Evolutionary conservation across 495 filamentous ascomycete species (phyloP).

Genomic region (Hypoxylon lenormandii): DNA sequence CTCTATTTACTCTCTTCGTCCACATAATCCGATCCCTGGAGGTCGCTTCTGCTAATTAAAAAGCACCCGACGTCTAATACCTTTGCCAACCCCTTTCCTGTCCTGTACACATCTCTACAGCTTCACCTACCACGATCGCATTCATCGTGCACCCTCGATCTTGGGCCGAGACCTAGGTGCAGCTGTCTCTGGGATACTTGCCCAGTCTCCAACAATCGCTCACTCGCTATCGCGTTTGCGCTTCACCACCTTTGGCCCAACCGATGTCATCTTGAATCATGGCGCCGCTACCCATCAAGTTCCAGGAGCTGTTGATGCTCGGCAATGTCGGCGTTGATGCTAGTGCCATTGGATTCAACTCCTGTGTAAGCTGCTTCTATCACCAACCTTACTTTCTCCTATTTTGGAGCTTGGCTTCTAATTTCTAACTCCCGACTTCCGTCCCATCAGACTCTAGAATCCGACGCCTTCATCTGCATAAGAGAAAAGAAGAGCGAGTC

Average conservation of each 20-base stretch:
- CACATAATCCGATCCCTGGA: conserved; percentile 46
- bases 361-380: conserved; percentile 77
- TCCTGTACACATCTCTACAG: conserved; percentile 18
- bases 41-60: conserved; percentile 38
- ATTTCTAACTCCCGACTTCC: neutral
- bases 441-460: conserved; percentile 85
- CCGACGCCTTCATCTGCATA: conserved; percentile 93
- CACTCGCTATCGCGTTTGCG: conserved; percentile 35
- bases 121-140: conserved; percentile 16
- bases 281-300: conserved; percentile 84
- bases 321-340: conserved; percentile 82
- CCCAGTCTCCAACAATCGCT: conserved; percentile 24
- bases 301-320: conserved; percentile 92
- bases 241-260: conserved; percentile 30
- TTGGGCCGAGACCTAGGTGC: conserved; percentile 21
- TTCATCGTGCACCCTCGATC: conserved; percentile 10
- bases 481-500: conserved; percentile 87
- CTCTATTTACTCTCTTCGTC: conserved; percentile 37
- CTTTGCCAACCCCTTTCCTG: conserved; percentile 37
- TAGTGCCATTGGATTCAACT: conserved; percentile 93
- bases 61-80: conserved; percentile 36
- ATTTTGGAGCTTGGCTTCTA: conserved; percentile 32
- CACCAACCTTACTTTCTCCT: conserved; percentile 7
- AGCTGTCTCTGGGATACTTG: conserved; percentile 26
- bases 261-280: conserved; percentile 55